Evolutionary conservation across 305 asterid species (phyloP), one percentile per base, ranked within the genome.

Genomic region (Rubia tinctorum): DNA sequence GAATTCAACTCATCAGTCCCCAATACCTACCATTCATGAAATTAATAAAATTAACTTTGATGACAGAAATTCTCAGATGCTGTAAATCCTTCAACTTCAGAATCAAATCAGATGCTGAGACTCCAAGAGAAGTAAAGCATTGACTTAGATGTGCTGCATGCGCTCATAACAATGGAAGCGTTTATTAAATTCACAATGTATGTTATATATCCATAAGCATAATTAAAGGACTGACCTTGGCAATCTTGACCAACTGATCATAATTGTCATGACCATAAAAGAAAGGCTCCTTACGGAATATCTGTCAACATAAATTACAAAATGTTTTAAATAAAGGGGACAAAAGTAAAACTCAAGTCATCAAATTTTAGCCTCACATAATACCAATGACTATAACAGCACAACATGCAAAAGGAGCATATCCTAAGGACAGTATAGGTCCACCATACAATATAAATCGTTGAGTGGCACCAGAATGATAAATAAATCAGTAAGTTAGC

Each of bases 1-100:
- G 92, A 79, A 75, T 78, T 89, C 83, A 94, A 83, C 80, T 88
- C 97, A 62, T 88, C 96, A 0, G 97, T 89, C 43, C 96, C 95
- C 86, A 92, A 76, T 47, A 94, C 91, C 98, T 91, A 88, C 61
- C 71, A 80, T 83, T 65, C 76, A 74, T 78, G 14, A 5, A 20
- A 66, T 5, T 72, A 79, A 40, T 69, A 27, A 49, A 2, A 51
- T 20, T 47, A 42, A 45, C 30, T 30, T 23, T 59, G 14, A 22
- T 7, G 12, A 17, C n/a, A 30, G 6, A 72, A 49, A 66, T 13
- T 37, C 39, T 10, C 37, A 27, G 20, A 75, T 51, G 37, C 44
- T 15, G 43, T 6, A 15, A 58, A 39, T 65, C 53, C 51, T 47
- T 61, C 8, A 9, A 18, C 42, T 37, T n/a, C 14, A 30, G 15